These are phyloP conservation scores for Malassezia cuniculi DNA, from an alignment of 1,284 basidiomycete species.

Conservation along the genomic window DNA sequence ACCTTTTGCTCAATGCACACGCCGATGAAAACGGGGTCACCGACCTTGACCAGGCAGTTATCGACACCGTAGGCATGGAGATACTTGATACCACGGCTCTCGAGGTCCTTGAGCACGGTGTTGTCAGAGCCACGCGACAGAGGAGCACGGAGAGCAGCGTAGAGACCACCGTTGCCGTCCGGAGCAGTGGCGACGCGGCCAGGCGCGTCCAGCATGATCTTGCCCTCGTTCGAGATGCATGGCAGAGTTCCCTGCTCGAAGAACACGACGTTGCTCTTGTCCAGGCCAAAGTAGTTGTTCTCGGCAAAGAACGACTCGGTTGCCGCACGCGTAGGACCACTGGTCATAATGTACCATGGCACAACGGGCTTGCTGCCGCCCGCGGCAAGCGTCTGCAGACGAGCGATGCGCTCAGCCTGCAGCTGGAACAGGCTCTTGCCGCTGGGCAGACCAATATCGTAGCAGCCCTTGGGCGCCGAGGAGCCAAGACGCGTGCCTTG, in stretches of 20 bases:
- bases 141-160: constrained; percentile 74
- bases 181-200: constrained; percentile 79
- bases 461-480: constrained; percentile 87
- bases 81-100: constrained; percentile 65
- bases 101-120: constrained; percentile 74
- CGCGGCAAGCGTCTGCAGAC: constrained; percentile 62
- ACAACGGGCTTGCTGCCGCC: constrained; percentile 54
- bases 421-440: constrained; percentile 89
- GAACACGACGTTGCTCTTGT: constrained; percentile 68
- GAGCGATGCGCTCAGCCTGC: constrained; percentile 83
- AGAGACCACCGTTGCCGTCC: constrained; percentile 93
- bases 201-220: constrained; percentile 70
- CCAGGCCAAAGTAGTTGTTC: constrained; percentile 71
- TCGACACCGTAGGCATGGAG: constrained; percentile 95
- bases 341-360: constrained; percentile 99
- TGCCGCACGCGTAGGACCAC: constrained; percentile 75
- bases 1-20: constrained; percentile 74
- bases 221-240: constrained; percentile 84
- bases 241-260: constrained; percentile 97
- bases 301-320: constrained; percentile 75
- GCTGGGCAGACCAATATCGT: constrained; percentile 85
- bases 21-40: constrained; percentile 91
- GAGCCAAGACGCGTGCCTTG: constrained; percentile 92
- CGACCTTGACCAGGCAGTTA: constrained; percentile 95
- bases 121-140: constrained; percentile 48